phyloP scores from a whole-genome alignment of 2,329 filamentous ascomycete genomes.

The Phialophora expanda region DNA sequence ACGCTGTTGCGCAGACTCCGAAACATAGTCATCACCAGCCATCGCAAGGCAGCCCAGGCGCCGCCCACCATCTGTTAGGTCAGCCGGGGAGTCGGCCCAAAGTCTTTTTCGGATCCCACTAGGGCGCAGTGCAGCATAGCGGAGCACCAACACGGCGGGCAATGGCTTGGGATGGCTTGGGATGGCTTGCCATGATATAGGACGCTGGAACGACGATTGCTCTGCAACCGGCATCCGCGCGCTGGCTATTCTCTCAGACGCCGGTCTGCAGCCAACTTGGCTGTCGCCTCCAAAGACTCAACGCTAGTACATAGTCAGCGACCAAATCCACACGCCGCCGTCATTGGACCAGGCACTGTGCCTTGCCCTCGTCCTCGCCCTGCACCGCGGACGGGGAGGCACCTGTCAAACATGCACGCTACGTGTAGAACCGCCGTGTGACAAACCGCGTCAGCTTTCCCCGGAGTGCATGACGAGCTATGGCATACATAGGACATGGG shows the following conservation, averaged over 20 bases:
- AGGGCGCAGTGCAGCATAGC: conserved; percentile 10
- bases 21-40: conserved; percentile 16
- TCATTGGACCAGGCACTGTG: neutral
- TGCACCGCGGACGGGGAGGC: neutral
- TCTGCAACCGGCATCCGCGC: conserved; percentile 6
- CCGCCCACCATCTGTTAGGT: conserved; percentile 17
- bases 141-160: conserved; percentile 14
- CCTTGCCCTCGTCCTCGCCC: too few species aligned
- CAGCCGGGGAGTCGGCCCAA: conserved; percentile 22
- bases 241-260: neutral
- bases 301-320: neutral
- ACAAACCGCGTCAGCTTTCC: conserved; percentile 17
- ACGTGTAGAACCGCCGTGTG: conserved; percentile 4
- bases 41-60: conserved; percentile 13
- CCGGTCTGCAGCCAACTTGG: neutral
- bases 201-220: conserved; percentile 9
- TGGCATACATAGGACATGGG: neutral
- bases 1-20: conserved; percentile 11
- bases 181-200: conserved; percentile 13
- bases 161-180: conserved; percentile 2
- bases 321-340: neutral
- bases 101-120: conserved; percentile 17
- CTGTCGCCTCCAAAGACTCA: neutral
- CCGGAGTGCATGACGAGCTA: conserved; percentile 10
- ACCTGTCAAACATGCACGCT: conserved; percentile 7